phyloP scores from a whole-genome alignment of 371 early-diverging fungal species.

The Synchytrium microbalum region DNA sequence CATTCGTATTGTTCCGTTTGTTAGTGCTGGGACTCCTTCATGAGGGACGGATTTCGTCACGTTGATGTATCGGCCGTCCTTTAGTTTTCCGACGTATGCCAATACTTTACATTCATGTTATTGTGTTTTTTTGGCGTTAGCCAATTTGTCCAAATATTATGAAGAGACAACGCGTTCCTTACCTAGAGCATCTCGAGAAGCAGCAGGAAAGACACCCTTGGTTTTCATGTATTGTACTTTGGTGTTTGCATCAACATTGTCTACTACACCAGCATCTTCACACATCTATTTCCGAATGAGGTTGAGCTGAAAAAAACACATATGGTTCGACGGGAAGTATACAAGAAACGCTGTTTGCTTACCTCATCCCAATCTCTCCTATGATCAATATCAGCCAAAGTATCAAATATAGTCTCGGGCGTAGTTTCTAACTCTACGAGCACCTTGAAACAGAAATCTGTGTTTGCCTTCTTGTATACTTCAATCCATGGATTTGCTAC shows the following conservation, averaged over 20 bases:
- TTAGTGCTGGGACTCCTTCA: constrained; percentile 17
- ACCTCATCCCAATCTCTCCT: constrained; percentile 33
- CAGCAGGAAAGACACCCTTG: constrained; percentile 35
- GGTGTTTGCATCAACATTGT: constrained; percentile 14
- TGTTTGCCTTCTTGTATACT: constrained; percentile 19
- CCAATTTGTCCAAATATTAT: too few relatives aligned
- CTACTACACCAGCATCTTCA: constrained; percentile 25
- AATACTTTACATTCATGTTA: constrained; percentile 21
- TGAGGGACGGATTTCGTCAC: constrained; percentile 26
- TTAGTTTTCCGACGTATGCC: constrained; percentile 16
- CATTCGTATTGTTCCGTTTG: constrained; percentile 30
- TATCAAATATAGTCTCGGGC: constrained; percentile 36
- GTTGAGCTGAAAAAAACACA: constrained; percentile 4
- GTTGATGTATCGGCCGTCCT: constrained; percentile 26
- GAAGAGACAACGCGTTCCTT: too few relatives aligned
- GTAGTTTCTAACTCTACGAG: constrained; percentile 31
- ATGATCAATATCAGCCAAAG: constrained; percentile 21
- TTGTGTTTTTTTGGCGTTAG: too few relatives aligned
- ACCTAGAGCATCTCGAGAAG: constrained; percentile 31
- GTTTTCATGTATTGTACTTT: constrained; percentile 23
- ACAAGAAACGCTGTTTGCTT: background rate
- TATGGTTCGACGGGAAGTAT: background rate
- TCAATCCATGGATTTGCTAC: constrained; percentile 8
- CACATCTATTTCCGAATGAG: constrained; percentile 17
- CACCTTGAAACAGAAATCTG: constrained; percentile 30